Conservation (phyloP, 1,284 basidiomycete genomes). For the Hortiboletus rubellus region DNA sequence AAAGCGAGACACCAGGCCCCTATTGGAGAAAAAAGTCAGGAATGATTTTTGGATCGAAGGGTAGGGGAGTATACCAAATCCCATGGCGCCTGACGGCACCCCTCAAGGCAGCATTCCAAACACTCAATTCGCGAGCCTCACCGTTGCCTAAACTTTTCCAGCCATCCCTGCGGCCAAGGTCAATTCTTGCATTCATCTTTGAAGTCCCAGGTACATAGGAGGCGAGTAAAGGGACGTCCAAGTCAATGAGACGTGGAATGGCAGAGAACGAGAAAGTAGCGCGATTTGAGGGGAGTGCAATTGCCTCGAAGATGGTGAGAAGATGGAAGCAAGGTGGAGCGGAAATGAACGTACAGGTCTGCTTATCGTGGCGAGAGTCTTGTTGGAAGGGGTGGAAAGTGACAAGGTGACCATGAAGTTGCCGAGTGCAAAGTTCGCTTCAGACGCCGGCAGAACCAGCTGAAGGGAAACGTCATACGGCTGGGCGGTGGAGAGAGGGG, state of each 20-base stretch:
- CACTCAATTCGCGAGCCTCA: slow-evolving; percentile 67
- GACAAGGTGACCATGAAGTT: slow-evolving; percentile 77
- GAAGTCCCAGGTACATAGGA: slow-evolving; percentile 52
- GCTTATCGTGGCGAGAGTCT: slow-evolving; percentile 56
- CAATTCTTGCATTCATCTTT: slow-evolving; percentile 52
- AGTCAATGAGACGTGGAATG: slow-evolving; percentile 41
- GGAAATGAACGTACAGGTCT: slow-evolving; percentile 55
- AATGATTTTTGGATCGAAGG: neutral
- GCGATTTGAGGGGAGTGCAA: slow-evolving; percentile 46
- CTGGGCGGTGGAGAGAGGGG: slow-evolving; percentile 55
- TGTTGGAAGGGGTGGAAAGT: slow-evolving; percentile 56
- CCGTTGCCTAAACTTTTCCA: slow-evolving; percentile 69
- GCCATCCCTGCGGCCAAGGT: slow-evolving; percentile 65
- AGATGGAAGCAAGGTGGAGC: neutral
- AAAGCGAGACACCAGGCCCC: slow-evolving; percentile 68
- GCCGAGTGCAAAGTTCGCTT: slow-evolving; percentile 67
- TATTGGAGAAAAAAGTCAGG: slow-evolving; percentile 27
- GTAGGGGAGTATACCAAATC: slow-evolving; percentile 50
- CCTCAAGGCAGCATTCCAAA: slow-evolving; percentile 56
- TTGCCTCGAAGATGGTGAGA: slow-evolving; percentile 47
- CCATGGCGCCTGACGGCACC: slow-evolving; percentile 65
- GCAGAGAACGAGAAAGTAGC: slow-evolving; percentile 39
- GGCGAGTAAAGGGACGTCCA: slow-evolving; percentile 56
- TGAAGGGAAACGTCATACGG: slow-evolving; percentile 70
- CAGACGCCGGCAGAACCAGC: slow-evolving; percentile 63